Base-by-base conservation (phyloP, 1,139 yeast genomes). In the Blastobotrys persicus region DNA sequence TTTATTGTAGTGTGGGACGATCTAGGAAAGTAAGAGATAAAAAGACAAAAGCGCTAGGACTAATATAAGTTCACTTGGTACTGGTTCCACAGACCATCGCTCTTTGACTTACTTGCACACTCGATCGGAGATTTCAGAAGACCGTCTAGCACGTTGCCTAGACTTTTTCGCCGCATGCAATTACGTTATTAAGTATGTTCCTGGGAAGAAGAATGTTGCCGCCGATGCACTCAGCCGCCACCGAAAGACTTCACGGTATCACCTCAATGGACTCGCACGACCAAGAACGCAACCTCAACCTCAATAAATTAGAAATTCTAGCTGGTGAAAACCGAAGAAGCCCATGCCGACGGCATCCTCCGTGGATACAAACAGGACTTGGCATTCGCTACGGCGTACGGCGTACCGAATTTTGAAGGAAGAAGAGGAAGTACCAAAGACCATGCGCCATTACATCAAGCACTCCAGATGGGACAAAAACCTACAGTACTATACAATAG, bases 11-110 rank as follows among this genome's bases (percentile, higher is more conserved):
- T 23, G 28, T 23, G 28, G 28, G 28, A 23, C 28, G 28, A 23
- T 23, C 28, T 23, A 23, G 28, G 28, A 23, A 23, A 23, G 28
- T 23, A 23, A 23, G 9, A 23, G 28, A 23, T 23, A 23, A 9
- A 23, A 23, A 23, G 28, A 23, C 28, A 23, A n/a, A 6, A 23
- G 28, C 28, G 28, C 28, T 23, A 23, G 28, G 9, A 23, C 28
- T 23, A 23, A 23, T 9, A 23, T n/a, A n/a, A n/a, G n/a, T n/a
- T n/a, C n/a, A n/a, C n/a, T n/a, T n/a, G n/a, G n/a, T n/a, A n/a
- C n/a, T n/a, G n/a, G n/a, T n/a, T n/a, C n/a, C n/a, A 44, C 50
- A 2, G 50, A 47, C 19, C 50, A 35, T 34, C 12, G 19, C n/a
- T 37, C 41, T 4, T 33, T 44, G 35, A 14, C 12, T 4, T 20